Base-by-base conservation (phyloP, 805 yeast species). In the Zygosaccharomyces bailii region DNA sequence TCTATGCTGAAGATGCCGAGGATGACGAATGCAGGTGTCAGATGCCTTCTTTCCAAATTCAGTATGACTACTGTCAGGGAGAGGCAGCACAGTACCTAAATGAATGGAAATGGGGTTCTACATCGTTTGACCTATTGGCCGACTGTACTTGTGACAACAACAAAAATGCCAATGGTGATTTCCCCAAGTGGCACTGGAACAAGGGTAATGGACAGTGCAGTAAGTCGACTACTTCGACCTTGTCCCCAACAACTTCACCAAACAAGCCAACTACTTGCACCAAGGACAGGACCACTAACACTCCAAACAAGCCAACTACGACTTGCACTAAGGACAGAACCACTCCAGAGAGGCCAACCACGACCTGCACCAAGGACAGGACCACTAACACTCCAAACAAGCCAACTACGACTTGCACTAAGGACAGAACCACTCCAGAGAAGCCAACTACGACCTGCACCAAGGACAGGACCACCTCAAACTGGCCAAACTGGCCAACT, bases 1-100 rank as follows among this genome's bases (percentile, higher is more conserved):
- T 63, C 10, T 49, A 53, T 13, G 66, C 59, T 40, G 46, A 45
- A 30, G 30, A 33, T 14, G 44, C 39, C 18, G 42, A 42, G 17
- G 32, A 19, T 6, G 34, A 30, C 14, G 48, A 48, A 13, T 50
- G 50, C 18, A 24, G 37, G 17, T 42, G 45, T 5, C 55, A 63
- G 51, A 51, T 57, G 45, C 59, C 61, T 5, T 25, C 51, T 11
- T 62, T 62, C 53, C 63, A 60, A 49, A 54, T 64, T 37, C 66
- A 64, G 32, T 63, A 51, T 35, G 64, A 63, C 14, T 64, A 67
- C 58, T 54, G 58, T 30, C 56, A 60, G 21, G 64, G 61, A 8
- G 44, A 31, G 10, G 60, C 51, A 24, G 36, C 45, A 5, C 36
- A 32, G 13, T 46, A 48, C 36, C 9, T 27, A 4, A 17, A 25